Evolutionary conservation across 1,284 basidiomycete genomes (phyloP).

Genomic region (Cutaneotrichosporon cutaneum): DNA sequence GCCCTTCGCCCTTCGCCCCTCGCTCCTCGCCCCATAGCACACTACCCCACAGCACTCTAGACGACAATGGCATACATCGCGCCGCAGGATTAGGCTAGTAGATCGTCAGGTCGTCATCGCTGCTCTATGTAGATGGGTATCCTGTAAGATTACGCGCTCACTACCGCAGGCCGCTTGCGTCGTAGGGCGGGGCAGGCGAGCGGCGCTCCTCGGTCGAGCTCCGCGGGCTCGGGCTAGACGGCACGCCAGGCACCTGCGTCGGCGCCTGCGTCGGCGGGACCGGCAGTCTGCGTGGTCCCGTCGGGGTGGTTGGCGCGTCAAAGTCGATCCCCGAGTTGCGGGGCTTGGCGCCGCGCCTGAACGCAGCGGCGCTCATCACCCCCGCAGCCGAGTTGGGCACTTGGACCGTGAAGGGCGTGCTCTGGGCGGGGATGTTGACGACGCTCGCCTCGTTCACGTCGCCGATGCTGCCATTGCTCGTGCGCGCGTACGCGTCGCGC

Average conservation of each 20-base stretch:
- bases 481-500: slow-evolving; percentile 1
- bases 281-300: neutral
- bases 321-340: slow-evolving; percentile 2
- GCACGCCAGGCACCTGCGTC: slow-evolving; percentile 6
- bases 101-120: neutral
- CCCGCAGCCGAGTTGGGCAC: neutral
- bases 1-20: no score
- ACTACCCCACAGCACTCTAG: no score
- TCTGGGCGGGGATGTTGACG: slow-evolving; percentile 6
- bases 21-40: neutral
- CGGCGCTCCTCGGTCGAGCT: neutral
- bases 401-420: neutral
- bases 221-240: slow-evolving; percentile 5
- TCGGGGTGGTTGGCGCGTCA: neutral
- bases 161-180: neutral
- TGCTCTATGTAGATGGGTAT: neutral
- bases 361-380: slow-evolving; percentile 9
- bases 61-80: neutral
- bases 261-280: slow-evolving; percentile 1
- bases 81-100: neutral
- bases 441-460: neutral
- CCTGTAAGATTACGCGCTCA: neutral
- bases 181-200: neutral
- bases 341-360: slow-evolving; percentile 10
- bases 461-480: slow-evolving; percentile 7